Evolutionary conservation across 768 basidiomycete genomes (phyloP), one percentile per base, ranked within the genome.

Genomic region (Cubamyces lactineus): DNA sequence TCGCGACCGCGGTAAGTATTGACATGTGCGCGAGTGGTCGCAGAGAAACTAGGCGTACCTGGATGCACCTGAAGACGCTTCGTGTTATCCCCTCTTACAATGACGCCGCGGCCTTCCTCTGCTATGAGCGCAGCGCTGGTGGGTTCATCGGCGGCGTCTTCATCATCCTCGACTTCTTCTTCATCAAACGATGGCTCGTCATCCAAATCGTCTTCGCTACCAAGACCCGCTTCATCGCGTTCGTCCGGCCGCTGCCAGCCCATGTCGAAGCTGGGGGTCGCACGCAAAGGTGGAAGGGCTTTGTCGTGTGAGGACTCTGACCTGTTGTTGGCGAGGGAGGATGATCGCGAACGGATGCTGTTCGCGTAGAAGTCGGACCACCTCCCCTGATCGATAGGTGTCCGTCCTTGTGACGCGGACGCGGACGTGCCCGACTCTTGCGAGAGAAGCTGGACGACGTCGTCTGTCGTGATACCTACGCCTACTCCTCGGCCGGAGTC

Each of bases 21-120:
- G 49, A 30, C 12, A 40, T 62, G 52, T 51, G 59, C 50, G 47
- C 52, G 48, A 62, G 17, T 47, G 17, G 24, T 21, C 38, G 30
- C 17, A 48, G 40, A 3, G 21, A 34, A 40, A 58, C 19, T 23
- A 28, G 19, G 66, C 87, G 68, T 71, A 96, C 94, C 95, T 70
- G 87, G 80, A 57, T 85, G 84, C 38, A 90, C 83, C 53, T 86
- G 82, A 17, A 94, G 78, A 55, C 88, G 82, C 5, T 75, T 73
- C 61, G 80, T 73, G 48, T 82, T 85, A 61, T 87, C 85, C 17
- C 87, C 89, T 59, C 84, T 86, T 0, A 93, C 87, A 63, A 94
- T 92, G 68, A 92, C 75, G n/a, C 89, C 91, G 47, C 87, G 84
- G 19, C 92, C 91, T 76, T 93, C 89, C 67, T 94, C 91, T 30